Base-by-base conservation (phyloP, 805 yeast species). In the Huiozyma naganishii region DNA sequence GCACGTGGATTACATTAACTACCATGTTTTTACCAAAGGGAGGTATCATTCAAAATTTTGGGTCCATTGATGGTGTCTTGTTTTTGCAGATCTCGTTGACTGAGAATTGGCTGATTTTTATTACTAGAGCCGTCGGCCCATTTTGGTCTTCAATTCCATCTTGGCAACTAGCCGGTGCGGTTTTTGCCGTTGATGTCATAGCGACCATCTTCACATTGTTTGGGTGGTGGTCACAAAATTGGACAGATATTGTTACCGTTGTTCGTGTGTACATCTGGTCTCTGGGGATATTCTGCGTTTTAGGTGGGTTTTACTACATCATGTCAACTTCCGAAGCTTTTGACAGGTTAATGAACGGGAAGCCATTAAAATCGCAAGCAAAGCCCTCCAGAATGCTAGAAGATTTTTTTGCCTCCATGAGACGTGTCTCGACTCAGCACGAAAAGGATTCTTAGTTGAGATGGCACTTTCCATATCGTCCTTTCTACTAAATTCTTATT, bases 151-250 rank as follows among this genome's bases (percentile, higher is more conserved):
- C 95, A 41, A 61, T 74, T 46, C 96, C 96, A 73, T 88, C 96
- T 41, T 88, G 96, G 96, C 95, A 88, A 77, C 79, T 88, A 71
- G 58, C 92, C 59, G 95, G 95, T 73, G 96, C 96, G 60, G 95
- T 88, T 59, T 75, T 85, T 65, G 71, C 71, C 63, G 96, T 88
- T 65, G 96, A 88, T 71, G 70, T 87, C 74, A 70, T 88, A 59
- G 95, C 96, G 55, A 88, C 96, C 50, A 75, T 84, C 77, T 88
- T 88, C 80, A 72, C 88, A 61, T 70, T 86, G 63, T 88, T 86
- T 79, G 96, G 96, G 61, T 88, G 95, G 95, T 88, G 92, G 90
- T 83, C 94, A 54, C 95, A 85, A 71, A 89, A 88, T 80, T 86
- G 92, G 88, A 88, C 90, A 67, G 95, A 90, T 71, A 82, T 88